Evolutionary conservation across 2,329 filamentous ascomycete genomes (phyloP), one percentile per base, ranked within the genome.

Genomic region (Aspergillus flavus): DNA sequence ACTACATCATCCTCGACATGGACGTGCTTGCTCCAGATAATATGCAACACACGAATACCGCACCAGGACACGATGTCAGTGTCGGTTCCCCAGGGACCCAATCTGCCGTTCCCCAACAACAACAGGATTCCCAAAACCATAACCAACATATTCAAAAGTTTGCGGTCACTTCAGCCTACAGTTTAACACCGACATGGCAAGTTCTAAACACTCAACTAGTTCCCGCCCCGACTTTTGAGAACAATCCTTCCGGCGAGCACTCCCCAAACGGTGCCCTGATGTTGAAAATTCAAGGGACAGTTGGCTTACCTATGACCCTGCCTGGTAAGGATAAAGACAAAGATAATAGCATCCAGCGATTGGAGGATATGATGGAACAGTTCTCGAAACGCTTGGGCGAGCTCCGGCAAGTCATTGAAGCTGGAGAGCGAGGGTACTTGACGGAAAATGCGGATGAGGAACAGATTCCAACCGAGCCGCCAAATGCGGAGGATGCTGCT

Each of bases 141-240:
- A 57, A 64, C 57, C 59, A 61, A 61, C 59, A 43, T 4, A 28
- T 63, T 12, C 57, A 21, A 52, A 81, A 60, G 30, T 81, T 78
- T 59, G 81, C 78, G 1, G 86, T 98, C 0, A 81, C 86, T 0
- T 87, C 87, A 61, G 90, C 91, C 1, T 87, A 90, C 48, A 93
- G 90, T 65, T 80, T 97, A 14, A 91, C 87, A 10, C 81, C 89
- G 0, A 86, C 90, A 57, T 98, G 94, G 89, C 88, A 90, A 70
- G 83, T 90, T 16, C 79, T 87, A 39, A 78, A 79, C 19, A 84
- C 85, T 0, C 78, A 78, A 11, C 77, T 91, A 11, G 79, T 80
- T 9, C 81, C 82, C 11, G 89, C 89, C 19, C 89, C 89, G 1
- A 89, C 86, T 2, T 91, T 88, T 73, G 86, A 86, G 50, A 83